Evolutionary conservation across 2,329 filamentous ascomycete species (phyloP), one percentile per base, ranked within the genome.

Genomic region (Xylariaceae sp.): DNA sequence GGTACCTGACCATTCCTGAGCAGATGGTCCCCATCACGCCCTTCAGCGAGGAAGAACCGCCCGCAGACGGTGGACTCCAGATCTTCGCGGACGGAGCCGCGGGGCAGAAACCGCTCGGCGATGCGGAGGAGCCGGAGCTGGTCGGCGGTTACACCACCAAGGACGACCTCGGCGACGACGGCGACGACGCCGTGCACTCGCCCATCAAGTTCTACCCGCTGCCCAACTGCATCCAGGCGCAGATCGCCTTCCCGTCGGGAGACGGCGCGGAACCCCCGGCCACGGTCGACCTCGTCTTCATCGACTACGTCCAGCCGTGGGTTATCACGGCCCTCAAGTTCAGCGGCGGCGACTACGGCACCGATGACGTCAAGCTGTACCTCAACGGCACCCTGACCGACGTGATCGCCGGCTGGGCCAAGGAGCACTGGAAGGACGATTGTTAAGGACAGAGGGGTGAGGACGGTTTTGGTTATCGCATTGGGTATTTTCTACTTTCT

Each of bases 291-390:
- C 72, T 99, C 7, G 86, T 97, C 14, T 99, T 96, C 70, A 84
- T 96, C 55, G 92, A 96, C 70, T 99, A 97, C 71, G 87, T 98
- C 37, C 83, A 95, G 73, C 87, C 87, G 9, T 96, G 89, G 83
- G 77, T 98, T 40, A 73, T 96, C 18, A 75, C 89, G 10, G 92
- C 91, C 2, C 77, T 96, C 59, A 85, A 87, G 63, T 80, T 84
- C 59, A 76, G 75, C 21, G 84, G 84, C 0, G 79, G 78, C 1
- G 77, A 79, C 21, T 86, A 81, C 53, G 73, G 60, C 20, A 69
- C 73, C 7, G 70, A 73, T 3, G 78, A 86, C 63, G 78, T 86
- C 1, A 65, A 75, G 63, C 62, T 68, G 21, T 88, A 87, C 64
- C 73, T 78, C 7, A 76, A 85, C 2, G 78, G 78, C 21, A 81